These are phyloP conservation scores for Luvunga scandens DNA, from an alignment of 345 rosid species.

Conservation along the genomic window DNA sequence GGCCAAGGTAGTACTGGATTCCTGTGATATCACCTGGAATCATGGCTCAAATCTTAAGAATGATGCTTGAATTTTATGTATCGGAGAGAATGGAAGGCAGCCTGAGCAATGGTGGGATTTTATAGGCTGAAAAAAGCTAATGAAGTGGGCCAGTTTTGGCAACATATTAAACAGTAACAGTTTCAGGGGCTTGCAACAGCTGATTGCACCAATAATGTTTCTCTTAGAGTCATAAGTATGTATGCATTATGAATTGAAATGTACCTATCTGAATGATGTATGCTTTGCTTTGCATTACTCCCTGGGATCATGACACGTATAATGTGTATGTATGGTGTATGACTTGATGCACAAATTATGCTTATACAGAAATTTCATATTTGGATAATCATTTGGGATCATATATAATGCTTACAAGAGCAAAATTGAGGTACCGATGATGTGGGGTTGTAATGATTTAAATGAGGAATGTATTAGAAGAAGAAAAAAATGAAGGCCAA, in stretches of 20 bases:
- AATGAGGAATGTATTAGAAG: constrained; percentile 14
- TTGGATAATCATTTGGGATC: constrained; percentile 31
- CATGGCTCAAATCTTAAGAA: constrained; percentile 31
- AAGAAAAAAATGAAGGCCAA: constrained; percentile 4
- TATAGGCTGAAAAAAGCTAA: constrained; percentile 40
- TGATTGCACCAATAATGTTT: constrained; percentile 10
- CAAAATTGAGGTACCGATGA: constrained; percentile 14
- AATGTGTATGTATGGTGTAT: not conserved
- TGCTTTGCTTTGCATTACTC: not conserved
- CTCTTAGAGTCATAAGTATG: not conserved
- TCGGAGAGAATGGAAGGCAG: constrained; percentile 30
- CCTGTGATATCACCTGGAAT: constrained; percentile 54
- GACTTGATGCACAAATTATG: constrained; percentile 5
- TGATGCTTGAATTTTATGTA: constrained; percentile 12
- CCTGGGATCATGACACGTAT: not conserved
- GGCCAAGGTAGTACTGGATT: constrained; percentile 35
- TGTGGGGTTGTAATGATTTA: constrained; percentile 29
- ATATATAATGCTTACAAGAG: constrained; percentile 21
- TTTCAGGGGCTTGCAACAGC: constrained; percentile 23
- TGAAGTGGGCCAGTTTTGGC: constrained; percentile 33
- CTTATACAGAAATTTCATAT: constrained; percentile 8
- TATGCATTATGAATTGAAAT: constrained; percentile 4
- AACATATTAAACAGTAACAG: constrained; percentile 12
- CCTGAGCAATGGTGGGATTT: constrained; percentile 32
- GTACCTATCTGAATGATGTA: not conserved